Base-by-base conservation (phyloP, 2,329 filamentous ascomycete genomes). In the Plenodomus lindquistii region DNA sequence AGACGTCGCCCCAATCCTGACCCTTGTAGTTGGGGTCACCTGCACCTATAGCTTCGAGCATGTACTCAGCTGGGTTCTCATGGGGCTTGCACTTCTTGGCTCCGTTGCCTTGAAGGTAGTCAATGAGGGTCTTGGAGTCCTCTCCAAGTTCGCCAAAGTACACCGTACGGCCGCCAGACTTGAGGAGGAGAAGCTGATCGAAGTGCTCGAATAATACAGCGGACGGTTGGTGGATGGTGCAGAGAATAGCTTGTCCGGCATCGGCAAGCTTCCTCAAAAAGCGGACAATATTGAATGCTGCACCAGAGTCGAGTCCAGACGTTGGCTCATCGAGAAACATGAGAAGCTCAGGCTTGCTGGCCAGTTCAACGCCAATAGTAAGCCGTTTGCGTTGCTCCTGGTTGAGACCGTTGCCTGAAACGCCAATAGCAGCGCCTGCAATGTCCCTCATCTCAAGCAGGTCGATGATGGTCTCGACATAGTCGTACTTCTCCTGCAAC, bases 241-340 rank as follows among this genome's bases (percentile, higher is more conserved):
- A 84, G 1, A 89, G 72, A 1, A 89, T 81, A 4, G 86, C 85
- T 58, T 89, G 86, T 0, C 86, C 86, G 2, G 79, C 79, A 40
- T 83, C 80, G 7, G 85, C 85, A 0, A 89, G 76, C 65, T 87
- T 87, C 10, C 84, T 77, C 16, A 89, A 65, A 70, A 88, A 87
- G 0, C 84, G 81, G 5, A 87, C 78, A 0, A 81, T 86, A 52
- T 84, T 83, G 63, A 78, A 86, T 0, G 87, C 86, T 4, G 86
- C 85, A 45, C 86, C 81, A 2, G 85, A 85, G 56, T 91, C 87
- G 0, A 91, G 61, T 4, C 88, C 88, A 1, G 85, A 88, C 0
- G 88, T 91, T 0, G 88, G 88, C 70, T 91, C 88, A 55, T 92
- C 88, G 18, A 92, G 75, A 76, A 91, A 92, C 35, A 91, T 79